Conservation (phyloP, 73 alveolate genomes). For the Paramecium tetraurelia region DNA sequence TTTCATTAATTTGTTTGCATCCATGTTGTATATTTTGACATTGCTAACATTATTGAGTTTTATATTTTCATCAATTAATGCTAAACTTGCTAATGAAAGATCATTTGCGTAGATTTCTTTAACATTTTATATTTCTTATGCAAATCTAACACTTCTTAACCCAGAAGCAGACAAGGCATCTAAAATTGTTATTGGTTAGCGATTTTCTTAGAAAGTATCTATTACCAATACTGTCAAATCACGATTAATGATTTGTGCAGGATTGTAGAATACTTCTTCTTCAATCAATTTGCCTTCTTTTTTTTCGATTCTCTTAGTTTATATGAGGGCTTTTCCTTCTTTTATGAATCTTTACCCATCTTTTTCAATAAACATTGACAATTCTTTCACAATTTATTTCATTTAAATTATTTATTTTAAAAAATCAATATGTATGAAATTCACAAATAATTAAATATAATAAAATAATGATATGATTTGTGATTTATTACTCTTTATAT, state of each 20-base stretch:
- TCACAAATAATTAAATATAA: not conserved
- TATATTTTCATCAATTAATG: conserved; percentile 85
- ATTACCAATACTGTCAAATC: conserved; percentile 89
- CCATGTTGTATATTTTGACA: conserved; percentile 67
- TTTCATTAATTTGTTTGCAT: conserved; percentile 89
- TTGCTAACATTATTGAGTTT: conserved; percentile 60
- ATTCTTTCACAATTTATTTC: conserved; percentile 30
- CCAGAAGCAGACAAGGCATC: conserved; percentile 98
- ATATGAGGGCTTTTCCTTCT: conserved; percentile 59
- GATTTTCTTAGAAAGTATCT: conserved; percentile 72
- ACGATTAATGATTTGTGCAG: conserved; percentile 88
- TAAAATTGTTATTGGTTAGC: conserved; percentile 71
- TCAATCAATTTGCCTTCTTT: conserved; percentile 39
- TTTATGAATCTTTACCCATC: conserved; percentile 46
- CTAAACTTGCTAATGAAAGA: conserved; percentile 86
- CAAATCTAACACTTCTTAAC: conserved; percentile 86
- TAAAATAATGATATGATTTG: not conserved
- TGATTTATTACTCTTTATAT: not conserved
- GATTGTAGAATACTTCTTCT: conserved; percentile 87
- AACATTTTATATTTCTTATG: conserved; percentile 83
- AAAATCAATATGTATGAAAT: not conserved
- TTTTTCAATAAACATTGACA: not conserved
- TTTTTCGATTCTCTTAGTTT: not conserved
- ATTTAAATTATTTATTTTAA: not conserved
- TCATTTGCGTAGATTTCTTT: conserved; percentile 87